A percentile compares a stretch with the other conserved stretches of the same genome.
phyloP scores from a whole-genome alignment of 768 basidiomycete genomes.

The Mycena capillaripes region DNA sequence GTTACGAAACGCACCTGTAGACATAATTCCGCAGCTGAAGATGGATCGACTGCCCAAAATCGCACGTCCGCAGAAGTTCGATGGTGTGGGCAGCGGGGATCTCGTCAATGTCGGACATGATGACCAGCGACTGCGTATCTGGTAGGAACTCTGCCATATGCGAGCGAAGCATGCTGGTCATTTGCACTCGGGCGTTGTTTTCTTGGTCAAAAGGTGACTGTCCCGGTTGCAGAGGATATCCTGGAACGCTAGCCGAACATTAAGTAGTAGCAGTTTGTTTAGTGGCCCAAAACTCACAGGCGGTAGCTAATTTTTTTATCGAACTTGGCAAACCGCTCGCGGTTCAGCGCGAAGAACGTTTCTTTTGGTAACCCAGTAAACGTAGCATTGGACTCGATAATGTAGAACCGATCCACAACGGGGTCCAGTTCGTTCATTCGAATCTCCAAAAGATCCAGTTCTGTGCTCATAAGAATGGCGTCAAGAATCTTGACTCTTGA shows the following conservation, averaged over 20 bases:
- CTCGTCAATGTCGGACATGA: conserved; percentile 77
- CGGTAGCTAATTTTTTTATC: conserved; percentile 67
- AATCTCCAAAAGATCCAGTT: conserved; percentile 74
- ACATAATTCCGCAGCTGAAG: conserved; percentile 73
- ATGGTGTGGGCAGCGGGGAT: conserved; percentile 68
- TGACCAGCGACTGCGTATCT: conserved; percentile 57
- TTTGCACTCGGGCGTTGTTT: conserved; percentile 59
- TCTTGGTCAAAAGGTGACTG: conserved; percentile 68
- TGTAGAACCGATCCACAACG: conserved; percentile 71
- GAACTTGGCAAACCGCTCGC: conserved; percentile 62
- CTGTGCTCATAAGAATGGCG: conserved; percentile 73
- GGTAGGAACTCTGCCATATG: conserved; percentile 51
- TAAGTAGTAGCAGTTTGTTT: neutral
- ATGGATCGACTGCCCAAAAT: conserved; percentile 67
- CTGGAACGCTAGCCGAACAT: conserved; percentile 55
- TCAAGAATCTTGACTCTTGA: conserved; percentile 62
- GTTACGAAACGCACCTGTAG: conserved; percentile 59
- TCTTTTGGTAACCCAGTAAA: conserved; percentile 73
- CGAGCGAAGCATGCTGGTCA: conserved; percentile 60
- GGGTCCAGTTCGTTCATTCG: conserved; percentile 71
- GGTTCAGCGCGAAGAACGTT: conserved; percentile 62
- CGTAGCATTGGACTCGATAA: conserved; percentile 73
- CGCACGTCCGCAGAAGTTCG: conserved; percentile 64
- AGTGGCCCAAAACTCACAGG: conserved; percentile 50
- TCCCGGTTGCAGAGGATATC: conserved; percentile 54